Percentiles rank a stretch among this genome's conserved stretches.
Evolutionary conservation across 148 eudicot genomes (phyloP).

Genomic region (Amaranthus palmeri): DNA sequence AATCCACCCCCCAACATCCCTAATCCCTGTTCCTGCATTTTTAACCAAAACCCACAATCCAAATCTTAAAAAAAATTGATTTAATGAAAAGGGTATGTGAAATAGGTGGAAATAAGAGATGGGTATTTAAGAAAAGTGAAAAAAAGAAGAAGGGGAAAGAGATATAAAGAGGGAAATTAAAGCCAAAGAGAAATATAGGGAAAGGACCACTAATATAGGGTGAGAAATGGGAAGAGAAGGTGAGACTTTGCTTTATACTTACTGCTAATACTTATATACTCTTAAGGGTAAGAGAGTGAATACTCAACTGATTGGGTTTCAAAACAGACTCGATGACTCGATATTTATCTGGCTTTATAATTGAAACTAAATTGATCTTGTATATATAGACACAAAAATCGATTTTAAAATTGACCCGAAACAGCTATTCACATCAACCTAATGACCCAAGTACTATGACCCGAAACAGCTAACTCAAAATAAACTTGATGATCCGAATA

Average conservation of each 20-base stretch:
- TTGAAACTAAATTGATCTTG: no score
- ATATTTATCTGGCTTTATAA: no score
- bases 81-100: constrained; percentile 11
- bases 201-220: constrained; percentile 40
- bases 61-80: neutral
- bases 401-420: neutral
- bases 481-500: neutral
- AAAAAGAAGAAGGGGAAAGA: constrained; percentile 1
- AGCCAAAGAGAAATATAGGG: constrained; percentile 3
- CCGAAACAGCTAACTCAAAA: neutral
- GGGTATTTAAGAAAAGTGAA: constrained; percentile 6
- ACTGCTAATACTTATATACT: constrained; percentile 2
- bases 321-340: neutral
- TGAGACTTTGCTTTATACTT: constrained; percentile 22
- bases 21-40: constrained; percentile 73
- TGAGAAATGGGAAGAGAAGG: neutral
- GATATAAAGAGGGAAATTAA: neutral
- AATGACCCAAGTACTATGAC: constrained; percentile 1
- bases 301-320: constrained; percentile 9
- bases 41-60: neutral
- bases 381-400: neutral
- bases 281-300: constrained; percentile 6
- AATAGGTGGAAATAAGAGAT: constrained; percentile 17
- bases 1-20: constrained; percentile 57
- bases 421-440: no score